Evolutionary conservation across 768 basidiomycete species (phyloP).

Genomic region (Coprinopsis cinerea): DNA sequence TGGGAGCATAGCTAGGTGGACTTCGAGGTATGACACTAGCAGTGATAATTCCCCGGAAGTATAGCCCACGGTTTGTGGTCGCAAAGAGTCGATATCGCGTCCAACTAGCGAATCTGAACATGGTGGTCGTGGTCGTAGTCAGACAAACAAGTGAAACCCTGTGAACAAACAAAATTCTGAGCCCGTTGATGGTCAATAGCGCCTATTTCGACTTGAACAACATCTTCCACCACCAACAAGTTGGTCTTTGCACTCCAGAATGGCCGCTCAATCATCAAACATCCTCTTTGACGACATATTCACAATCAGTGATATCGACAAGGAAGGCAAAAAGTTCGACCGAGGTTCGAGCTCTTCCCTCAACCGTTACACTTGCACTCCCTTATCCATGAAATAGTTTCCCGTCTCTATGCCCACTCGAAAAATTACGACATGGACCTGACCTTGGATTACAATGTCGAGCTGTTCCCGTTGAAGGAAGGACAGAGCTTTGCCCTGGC

Average conservation of each 20-base stretch:
- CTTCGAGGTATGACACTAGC: slow-evolving; percentile 31
- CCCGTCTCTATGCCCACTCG: slow-evolving; percentile 83
- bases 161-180: too few species aligned
- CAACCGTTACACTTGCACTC: slow-evolving; percentile 9
- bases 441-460: slow-evolving; percentile 90
- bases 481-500: slow-evolving; percentile 79
- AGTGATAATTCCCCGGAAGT: slow-evolving; percentile 13
- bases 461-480: slow-evolving; percentile 70
- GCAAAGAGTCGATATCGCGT: background rate
- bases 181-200: too few species aligned
- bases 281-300: slow-evolving; percentile 95
- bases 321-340: slow-evolving; percentile 96
- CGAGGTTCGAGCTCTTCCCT: slow-evolving; percentile 56
- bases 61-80: slow-evolving; percentile 10
- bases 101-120: slow-evolving; percentile 4
- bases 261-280: slow-evolving; percentile 58
- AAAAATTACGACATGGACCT: slow-evolving; percentile 91
- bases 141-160: too few species aligned
- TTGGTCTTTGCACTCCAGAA: slow-evolving; percentile 26
- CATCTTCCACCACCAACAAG: slow-evolving; percentile 3
- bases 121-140: too few species aligned
- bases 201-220: slow-evolving; percentile 3
- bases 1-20: slow-evolving; percentile 35
- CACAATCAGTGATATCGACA: slow-evolving; percentile 75
- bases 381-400: slow-evolving; percentile 49